phyloP scores from a whole-genome alignment of 495 filamentous ascomycete genomes.

The Aspergillus baeticus region DNA sequence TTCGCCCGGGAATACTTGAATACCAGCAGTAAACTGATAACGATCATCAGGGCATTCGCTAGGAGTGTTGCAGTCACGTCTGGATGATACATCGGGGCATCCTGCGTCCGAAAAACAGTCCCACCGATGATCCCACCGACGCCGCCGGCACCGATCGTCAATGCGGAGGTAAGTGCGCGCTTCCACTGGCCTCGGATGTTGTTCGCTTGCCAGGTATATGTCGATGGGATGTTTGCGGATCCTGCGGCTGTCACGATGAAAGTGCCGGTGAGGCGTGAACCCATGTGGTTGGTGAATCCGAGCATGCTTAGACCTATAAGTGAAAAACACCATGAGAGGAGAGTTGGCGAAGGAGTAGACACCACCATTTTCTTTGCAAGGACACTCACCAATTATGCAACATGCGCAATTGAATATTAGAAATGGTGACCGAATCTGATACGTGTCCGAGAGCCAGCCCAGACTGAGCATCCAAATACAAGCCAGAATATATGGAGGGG shows the following conservation, averaged over 20 bases:
- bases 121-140: constrained; percentile 58
- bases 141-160: constrained; percentile 51
- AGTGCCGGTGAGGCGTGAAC: constrained; percentile 59
- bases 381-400: constrained; percentile 37
- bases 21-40: constrained; percentile 23
- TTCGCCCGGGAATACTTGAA: constrained; percentile 44
- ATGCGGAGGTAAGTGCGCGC: constrained; percentile 56
- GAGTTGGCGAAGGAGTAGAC: too few species aligned
- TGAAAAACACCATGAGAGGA: too few species aligned
- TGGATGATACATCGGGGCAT: constrained; percentile 46
- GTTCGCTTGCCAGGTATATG: constrained; percentile 62
- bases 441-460: constrained; percentile 55
- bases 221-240: constrained; percentile 58
- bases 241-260: constrained; percentile 59
- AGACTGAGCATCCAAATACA: constrained; percentile 56
- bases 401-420: constrained; percentile 60
- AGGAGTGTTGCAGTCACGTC: constrained; percentile 39
- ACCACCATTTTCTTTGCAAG: too few species aligned
- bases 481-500: constrained; percentile 61
- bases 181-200: constrained; percentile 69
- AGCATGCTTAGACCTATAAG: constrained; percentile 52
- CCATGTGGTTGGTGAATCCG: constrained; percentile 49
- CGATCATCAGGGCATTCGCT: constrained; percentile 32
- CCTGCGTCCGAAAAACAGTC: constrained; percentile 50
- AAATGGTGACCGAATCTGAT: constrained; percentile 54